Conservation (phyloP, 768 basidiomycete genomes). For the Tricholoma bakamatsutake region DNA sequence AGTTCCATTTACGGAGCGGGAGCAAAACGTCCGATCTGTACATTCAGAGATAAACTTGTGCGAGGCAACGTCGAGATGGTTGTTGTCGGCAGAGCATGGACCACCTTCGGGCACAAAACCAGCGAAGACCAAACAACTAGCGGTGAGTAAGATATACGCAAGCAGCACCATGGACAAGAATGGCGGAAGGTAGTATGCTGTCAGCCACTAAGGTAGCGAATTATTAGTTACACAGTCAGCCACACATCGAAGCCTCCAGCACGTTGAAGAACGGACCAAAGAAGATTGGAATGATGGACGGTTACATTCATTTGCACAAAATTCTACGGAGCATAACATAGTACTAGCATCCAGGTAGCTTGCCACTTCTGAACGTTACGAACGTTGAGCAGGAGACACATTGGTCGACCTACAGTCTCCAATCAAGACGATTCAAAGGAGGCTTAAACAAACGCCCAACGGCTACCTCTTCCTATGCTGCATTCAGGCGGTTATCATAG, state of each 20-base stretch:
- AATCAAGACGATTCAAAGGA: background rate
- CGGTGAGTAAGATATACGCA: background rate
- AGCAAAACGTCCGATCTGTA: slow-evolving; percentile 52
- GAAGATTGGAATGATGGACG: too few species aligned
- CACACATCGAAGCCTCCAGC: background rate
- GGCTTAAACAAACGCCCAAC: background rate
- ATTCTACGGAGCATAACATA: too few species aligned
- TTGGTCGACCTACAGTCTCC: background rate
- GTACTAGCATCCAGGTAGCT: background rate
- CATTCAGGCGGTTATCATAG: background rate
- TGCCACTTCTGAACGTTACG: background rate
- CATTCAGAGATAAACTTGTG: slow-evolving; percentile 61
- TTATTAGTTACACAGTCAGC: background rate
- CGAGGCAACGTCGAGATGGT: slow-evolving; percentile 46
- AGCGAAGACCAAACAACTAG: background rate
- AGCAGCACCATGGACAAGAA: background rate
- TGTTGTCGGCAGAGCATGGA: slow-evolving; percentile 38
- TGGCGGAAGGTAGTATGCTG: background rate
- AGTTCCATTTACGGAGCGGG: slow-evolving; percentile 31
- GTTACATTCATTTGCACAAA: too few species aligned
- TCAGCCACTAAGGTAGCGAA: background rate
- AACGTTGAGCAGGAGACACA: background rate
- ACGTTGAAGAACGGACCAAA: too few species aligned
- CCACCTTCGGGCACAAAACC: slow-evolving; percentile 6
- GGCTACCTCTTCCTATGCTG: background rate